Evolutionary conservation across 371 early-diverging fungal species (phyloP), one percentile per base, ranked within the genome.

Genomic region (Amoeboaphelidium protococcarum): DNA sequence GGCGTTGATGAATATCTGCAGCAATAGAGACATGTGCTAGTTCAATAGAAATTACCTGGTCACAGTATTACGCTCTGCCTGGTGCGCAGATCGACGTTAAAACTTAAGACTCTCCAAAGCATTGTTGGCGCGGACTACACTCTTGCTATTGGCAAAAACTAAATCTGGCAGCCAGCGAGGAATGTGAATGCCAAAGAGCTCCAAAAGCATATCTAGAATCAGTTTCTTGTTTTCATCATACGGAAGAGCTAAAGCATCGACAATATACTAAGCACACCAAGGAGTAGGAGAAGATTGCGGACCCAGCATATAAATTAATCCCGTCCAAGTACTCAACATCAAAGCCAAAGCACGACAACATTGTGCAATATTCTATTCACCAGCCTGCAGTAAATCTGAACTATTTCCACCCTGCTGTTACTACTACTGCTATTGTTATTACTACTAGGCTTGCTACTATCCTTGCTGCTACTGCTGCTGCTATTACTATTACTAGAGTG

Each of bases 181-280:
- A 23, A 69, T 55, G 22, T 69, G 69, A 13, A 78, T 69, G 48
- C 74, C 63, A 50, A 82, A 82, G 6, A 82, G 65, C 24, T 78
- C 71, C 51, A 76, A 79, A 47, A 82, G 63, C 73, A 79, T 72
- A 45, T 79, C 76, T 45, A 82, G 56, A 6, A 77, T 59, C 25
- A 76, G 58, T 71, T 70, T 76, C 79, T 80, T 60, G 13, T 73
- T 77, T 44, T 82, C 86, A 24, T 75, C 78, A 22, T 65, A 62
- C 3, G 85, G 82, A 40, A 80, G 58, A 2, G 68, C 59, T 26
- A 83, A 58, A 0, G 80, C 71, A 37, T 78, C 79, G 0, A 86
- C 74, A 16, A 86, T 63, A 0, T 80, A 74, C n/a, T n/a, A n/a
- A n/a, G n/a, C n/a, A n/a, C n/a, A n/a, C n/a, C n/a, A n/a, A n/a